These are phyloP conservation scores for Xylaria sp. DNA, from an alignment of 2,329 filamentous ascomycete genomes.

Conservation along the genomic window DNA sequence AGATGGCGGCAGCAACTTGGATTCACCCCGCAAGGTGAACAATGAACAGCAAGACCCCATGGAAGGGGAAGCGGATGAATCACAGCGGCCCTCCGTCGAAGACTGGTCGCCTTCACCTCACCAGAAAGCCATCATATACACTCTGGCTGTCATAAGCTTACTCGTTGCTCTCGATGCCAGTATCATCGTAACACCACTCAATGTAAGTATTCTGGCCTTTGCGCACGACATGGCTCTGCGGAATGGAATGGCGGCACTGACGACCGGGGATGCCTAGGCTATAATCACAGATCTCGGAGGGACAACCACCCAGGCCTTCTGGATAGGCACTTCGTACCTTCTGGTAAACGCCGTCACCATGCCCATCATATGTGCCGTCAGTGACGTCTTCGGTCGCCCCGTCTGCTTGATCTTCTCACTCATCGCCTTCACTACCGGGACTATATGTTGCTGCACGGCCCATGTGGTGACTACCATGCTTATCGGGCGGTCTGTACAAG, in stretches of 20 bases:
- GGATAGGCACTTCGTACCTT: slow-evolving; percentile 37
- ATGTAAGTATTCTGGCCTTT: slow-evolving; percentile 9
- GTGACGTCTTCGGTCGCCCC: slow-evolving; percentile 12
- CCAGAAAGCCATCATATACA: slow-evolving; percentile 32
- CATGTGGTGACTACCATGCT: slow-evolving; percentile 40
- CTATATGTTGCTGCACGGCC: slow-evolving; percentile 42
- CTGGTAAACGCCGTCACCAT: slow-evolving; percentile 36
- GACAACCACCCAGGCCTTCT: slow-evolving; percentile 32
- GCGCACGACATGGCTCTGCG: not conserved
- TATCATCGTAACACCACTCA: slow-evolving; percentile 28
- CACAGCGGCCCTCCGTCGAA: not conserved
- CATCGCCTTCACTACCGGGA: slow-evolving; percentile 47
- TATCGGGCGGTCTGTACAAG: slow-evolving; percentile 43
- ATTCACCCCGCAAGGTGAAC: not conserved
- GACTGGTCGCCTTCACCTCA: slow-evolving; percentile 30
- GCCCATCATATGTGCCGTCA: slow-evolving; percentile 21
- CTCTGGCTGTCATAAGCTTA: slow-evolving; percentile 27
- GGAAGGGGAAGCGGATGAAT: not conserved
- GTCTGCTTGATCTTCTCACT: slow-evolving; percentile 39
- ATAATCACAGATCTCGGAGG: slow-evolving; percentile 27
- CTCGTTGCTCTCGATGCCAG: slow-evolving; percentile 32
- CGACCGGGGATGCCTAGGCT: slow-evolving; percentile 9
- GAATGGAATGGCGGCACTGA: slow-evolving; percentile 1
- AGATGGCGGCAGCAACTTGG: not conserved
- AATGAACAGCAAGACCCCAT: not conserved